Evolutionary conservation across 2,329 filamentous ascomycete genomes (phyloP), one percentile per base, ranked within the genome.

Genomic region (Paracoccidioides lutzii): DNA sequence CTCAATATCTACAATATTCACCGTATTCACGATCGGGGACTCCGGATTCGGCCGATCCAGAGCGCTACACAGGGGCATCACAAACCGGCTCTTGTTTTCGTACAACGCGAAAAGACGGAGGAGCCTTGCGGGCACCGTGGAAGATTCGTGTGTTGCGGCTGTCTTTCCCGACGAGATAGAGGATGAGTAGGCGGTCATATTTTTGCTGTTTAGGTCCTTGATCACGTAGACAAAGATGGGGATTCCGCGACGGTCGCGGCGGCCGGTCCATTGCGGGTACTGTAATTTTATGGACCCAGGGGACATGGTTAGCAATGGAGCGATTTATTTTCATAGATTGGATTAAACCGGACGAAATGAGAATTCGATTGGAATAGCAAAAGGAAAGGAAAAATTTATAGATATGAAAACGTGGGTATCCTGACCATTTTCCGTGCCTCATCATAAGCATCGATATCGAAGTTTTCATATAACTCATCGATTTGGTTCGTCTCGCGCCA

Each of bases 191-290:
- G 82, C 80, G 45, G 82, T 74, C 62, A 96, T 83, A 38, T 85
- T 85, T 74, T 95, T 94, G 67, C 79, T 81, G 74, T 94, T 87
- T 63, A 96, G 80, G 57, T 87, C 82, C 59, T 81, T 81, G 69
- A 96, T 88, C 72, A 94, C 88, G 72, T 87, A 96, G 58, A 96
- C 81, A 71, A 93, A 96, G 63, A 96, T 79, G 6, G 91, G 91
- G 59, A 95, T 95, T 62, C 91, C 91, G 63, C 90, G 86, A 63
- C 83, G 86, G 73, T 96, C 91, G 62, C 90, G 82, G 61, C 90
- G 86, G 55, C 91, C 91, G 22, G 88, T 94, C 87, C 90, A 96
- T 81, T 95, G 89, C 30, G 90, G 90, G 67, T 95, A 95, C 86
- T 90, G 22, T 38, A 22, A 49, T 33, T 22, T 22, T 22, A 22